phyloP scores from a whole-genome alignment of 2,329 filamentous ascomycete genomes.

The Cadophora luteo-olivacea region DNA sequence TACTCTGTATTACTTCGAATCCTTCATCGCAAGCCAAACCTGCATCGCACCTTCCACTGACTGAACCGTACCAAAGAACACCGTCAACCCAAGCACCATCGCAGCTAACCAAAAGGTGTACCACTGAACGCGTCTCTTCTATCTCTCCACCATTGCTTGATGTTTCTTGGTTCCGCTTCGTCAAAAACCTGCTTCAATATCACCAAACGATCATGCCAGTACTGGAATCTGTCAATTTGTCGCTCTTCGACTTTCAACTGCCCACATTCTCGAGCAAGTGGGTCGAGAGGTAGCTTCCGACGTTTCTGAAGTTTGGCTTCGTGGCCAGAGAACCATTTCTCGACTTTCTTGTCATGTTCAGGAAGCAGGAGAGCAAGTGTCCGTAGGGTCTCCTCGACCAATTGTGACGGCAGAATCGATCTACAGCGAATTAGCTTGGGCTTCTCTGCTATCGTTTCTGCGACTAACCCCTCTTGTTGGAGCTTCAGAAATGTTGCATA shows the following conservation, averaged over 20 bases:
- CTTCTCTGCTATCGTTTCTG: neutral
- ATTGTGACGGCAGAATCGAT: constrained; percentile 41
- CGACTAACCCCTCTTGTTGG: constrained; percentile 32
- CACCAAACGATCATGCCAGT: constrained; percentile 53
- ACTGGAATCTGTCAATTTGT: constrained; percentile 46
- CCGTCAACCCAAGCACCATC: constrained; percentile 23
- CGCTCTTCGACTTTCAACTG: constrained; percentile 45
- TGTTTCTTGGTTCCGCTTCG: constrained; percentile 45
- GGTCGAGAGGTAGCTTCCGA: constrained; percentile 40
- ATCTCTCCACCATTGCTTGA: constrained; percentile 54
- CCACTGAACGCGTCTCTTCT: constrained; percentile 51
- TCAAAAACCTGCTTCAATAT: constrained; percentile 52
- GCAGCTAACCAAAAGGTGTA: constrained; percentile 53
- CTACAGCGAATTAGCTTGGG: constrained; percentile 24
- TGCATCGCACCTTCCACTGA: constrained; percentile 51
- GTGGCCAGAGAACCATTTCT: constrained; percentile 38
- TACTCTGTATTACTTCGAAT: neutral
- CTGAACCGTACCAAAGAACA: constrained; percentile 50
- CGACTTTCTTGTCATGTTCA: constrained; percentile 35
- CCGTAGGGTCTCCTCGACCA: constrained; percentile 48
- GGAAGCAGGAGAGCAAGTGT: constrained; percentile 50
- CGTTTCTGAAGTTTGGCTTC: constrained; percentile 22
- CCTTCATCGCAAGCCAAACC: constrained; percentile 39
- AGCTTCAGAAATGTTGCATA: constrained; percentile 48
- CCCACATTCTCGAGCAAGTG: constrained; percentile 39